These are phyloP conservation scores for Macrolepiota albuminosa DNA, from an alignment of 768 basidiomycete genomes.

Conservation along the genomic window DNA sequence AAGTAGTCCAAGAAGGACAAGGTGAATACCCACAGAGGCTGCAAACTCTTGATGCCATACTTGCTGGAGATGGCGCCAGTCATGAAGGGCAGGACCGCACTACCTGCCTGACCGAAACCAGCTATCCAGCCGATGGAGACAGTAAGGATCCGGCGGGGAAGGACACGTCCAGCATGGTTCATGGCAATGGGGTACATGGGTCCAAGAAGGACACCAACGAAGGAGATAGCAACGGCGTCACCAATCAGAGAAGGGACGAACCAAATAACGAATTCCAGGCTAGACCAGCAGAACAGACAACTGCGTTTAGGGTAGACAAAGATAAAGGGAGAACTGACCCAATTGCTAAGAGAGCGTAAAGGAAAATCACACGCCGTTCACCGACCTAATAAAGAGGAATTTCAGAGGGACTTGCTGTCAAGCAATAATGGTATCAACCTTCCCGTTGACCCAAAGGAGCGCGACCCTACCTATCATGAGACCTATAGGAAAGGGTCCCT, in stretches of 20 bases:
- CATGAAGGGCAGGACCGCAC: slow-evolving; percentile 68
- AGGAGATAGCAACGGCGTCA: slow-evolving; percentile 56
- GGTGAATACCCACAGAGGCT: slow-evolving; percentile 49
- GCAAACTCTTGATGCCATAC: slow-evolving; percentile 55
- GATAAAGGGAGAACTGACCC: slow-evolving; percentile 26
- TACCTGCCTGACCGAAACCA: slow-evolving; percentile 66
- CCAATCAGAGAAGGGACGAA: slow-evolving; percentile 61
- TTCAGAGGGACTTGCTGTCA: background rate
- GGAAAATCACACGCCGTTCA: slow-evolving; percentile 46
- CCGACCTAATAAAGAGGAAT: slow-evolving; percentile 34
- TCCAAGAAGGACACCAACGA: slow-evolving; percentile 67
- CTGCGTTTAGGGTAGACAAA: background rate
- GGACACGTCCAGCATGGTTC: slow-evolving; percentile 61
- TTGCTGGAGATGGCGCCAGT: slow-evolving; percentile 63
- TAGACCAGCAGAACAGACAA: slow-evolving; percentile 14
- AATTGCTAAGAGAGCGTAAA: slow-evolving; percentile 49
- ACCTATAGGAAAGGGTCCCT: slow-evolving; percentile 28
- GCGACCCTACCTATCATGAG: slow-evolving; percentile 51
- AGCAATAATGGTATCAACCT: slow-evolving; percentile 23
- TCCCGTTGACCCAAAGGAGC: slow-evolving; percentile 52
- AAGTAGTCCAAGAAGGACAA: background rate
- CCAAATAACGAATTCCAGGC: slow-evolving; percentile 68
- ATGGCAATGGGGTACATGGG: slow-evolving; percentile 74
- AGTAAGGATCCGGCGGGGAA: slow-evolving; percentile 67
- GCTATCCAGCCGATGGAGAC: slow-evolving; percentile 67